phyloP scores from a whole-genome alignment of 345 rosid species.

The Gossypioides kirkii region DNA sequence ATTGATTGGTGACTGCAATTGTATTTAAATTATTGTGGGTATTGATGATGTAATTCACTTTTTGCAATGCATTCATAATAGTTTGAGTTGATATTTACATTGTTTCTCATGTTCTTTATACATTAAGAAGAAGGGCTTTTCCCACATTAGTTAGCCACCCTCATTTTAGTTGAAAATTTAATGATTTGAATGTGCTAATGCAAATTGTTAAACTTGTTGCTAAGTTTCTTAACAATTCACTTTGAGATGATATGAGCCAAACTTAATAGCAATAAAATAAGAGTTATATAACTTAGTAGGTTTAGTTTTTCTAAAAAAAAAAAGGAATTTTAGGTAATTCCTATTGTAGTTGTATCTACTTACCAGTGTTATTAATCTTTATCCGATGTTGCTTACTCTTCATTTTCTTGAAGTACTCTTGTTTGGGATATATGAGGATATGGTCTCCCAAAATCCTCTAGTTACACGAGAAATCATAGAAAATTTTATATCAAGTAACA shows the following conservation, averaged over 20 bases:
- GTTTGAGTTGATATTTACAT: not conserved
- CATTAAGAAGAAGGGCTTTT: not conserved
- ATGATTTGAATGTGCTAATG: not conserved
- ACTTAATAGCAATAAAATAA: not conserved
- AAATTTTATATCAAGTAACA: too few species aligned
- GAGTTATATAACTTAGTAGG: not conserved
- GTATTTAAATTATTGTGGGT: not conserved
- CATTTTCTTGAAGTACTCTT: too few species aligned
- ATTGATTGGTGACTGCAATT: conserved; percentile 5
- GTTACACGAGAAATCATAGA: not conserved
- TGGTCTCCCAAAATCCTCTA: too few species aligned
- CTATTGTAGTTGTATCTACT: not conserved
- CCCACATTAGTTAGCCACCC: too few species aligned
- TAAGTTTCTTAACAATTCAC: not conserved
- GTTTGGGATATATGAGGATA: too few species aligned
- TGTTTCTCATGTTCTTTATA: not conserved
- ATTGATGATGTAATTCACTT: not conserved
- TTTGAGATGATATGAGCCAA: not conserved
- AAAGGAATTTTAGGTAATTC: not conserved
- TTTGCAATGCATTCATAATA: not conserved
- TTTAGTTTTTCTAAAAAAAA: not conserved
- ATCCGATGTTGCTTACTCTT: too few species aligned
- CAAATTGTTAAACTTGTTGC: not conserved
- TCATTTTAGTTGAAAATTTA: not conserved
- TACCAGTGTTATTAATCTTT: not conserved